Conservation (phyloP, 1,284 basidiomycete genomes). For the Boletus mariae region DNA sequence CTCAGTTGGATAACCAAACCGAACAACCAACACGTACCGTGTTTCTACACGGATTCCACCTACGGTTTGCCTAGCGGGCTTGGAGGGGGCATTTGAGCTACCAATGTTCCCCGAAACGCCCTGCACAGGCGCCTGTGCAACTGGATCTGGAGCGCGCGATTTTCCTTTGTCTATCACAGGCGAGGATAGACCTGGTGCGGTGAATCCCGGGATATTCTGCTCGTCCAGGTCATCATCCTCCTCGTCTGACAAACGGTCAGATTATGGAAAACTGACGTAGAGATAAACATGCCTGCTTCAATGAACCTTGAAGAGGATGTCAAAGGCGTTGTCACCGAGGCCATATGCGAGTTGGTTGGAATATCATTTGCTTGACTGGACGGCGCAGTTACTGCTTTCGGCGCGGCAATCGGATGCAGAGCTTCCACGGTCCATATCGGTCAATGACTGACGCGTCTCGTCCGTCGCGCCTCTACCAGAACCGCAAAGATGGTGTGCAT, state of each 20-base stretch:
- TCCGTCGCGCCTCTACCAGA: conserved; percentile 4
- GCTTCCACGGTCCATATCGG: conserved; percentile 23
- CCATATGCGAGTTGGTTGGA: conserved; percentile 13
- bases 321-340: conserved; percentile 45
- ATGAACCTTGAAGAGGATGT: conserved; percentile 70
- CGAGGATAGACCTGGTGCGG: conserved; percentile 52
- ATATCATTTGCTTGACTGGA: not conserved
- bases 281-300: conserved; percentile 52
- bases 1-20: not conserved
- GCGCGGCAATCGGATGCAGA: conserved; percentile 6
- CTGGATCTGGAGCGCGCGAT: conserved; percentile 56
- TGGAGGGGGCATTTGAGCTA: conserved; percentile 39
- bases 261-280: not conserved
- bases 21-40: conserved; percentile 48
- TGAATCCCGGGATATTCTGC: conserved; percentile 72
- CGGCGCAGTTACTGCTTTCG: not conserved
- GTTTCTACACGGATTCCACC: conserved; percentile 87
- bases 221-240: conserved; percentile 80
- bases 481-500: conserved; percentile 21
- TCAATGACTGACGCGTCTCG: conserved; percentile 58
- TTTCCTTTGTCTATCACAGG: conserved; percentile 62
- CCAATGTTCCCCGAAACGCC: conserved; percentile 73
- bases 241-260: conserved; percentile 38
- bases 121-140: conserved; percentile 41
- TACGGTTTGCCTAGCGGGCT: conserved; percentile 56